Percentiles rank a stretch among this genome's conserved stretches.
These are phyloP conservation scores for Schizothecium vesticola DNA, from an alignment of 495 filamentous ascomycete species.

Conservation along the genomic window DNA sequence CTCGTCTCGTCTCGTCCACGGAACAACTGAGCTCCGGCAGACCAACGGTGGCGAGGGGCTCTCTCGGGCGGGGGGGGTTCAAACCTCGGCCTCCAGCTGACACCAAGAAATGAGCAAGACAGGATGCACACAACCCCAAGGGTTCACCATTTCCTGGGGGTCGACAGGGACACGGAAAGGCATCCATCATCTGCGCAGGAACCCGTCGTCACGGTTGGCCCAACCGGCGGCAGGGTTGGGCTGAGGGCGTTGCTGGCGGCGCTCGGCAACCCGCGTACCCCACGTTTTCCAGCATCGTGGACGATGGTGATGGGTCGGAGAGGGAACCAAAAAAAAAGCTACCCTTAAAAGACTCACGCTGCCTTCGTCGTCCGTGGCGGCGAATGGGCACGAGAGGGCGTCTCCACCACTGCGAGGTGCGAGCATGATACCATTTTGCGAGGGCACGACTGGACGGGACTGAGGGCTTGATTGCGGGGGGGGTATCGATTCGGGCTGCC, in stretches of 20 bases:
- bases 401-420: background rate
- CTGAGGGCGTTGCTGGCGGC: background rate
- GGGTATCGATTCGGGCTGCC: background rate
- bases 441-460: background rate
- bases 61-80: no score
- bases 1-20: background rate
- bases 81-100: background rate
- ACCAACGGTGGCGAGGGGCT: no score
- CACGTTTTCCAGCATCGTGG: background rate
- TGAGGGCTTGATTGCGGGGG: no score
- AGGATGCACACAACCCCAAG: background rate
- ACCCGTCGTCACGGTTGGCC: slow-evolving; percentile 26
- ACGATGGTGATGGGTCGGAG: background rate
- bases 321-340: background rate
- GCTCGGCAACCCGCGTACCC: background rate
- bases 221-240: background rate
- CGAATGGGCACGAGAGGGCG: background rate
- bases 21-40: background rate
- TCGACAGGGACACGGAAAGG: background rate
- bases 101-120: background rate
- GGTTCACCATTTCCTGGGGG: background rate
- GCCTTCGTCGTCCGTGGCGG: background rate
- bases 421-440: background rate
- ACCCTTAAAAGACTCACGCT: background rate
- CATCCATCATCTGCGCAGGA: slow-evolving; percentile 30